These are phyloP conservation scores for Pythium apleroticum DNA, from an alignment of 352 stramenopile species.

Conservation along the genomic window DNA sequence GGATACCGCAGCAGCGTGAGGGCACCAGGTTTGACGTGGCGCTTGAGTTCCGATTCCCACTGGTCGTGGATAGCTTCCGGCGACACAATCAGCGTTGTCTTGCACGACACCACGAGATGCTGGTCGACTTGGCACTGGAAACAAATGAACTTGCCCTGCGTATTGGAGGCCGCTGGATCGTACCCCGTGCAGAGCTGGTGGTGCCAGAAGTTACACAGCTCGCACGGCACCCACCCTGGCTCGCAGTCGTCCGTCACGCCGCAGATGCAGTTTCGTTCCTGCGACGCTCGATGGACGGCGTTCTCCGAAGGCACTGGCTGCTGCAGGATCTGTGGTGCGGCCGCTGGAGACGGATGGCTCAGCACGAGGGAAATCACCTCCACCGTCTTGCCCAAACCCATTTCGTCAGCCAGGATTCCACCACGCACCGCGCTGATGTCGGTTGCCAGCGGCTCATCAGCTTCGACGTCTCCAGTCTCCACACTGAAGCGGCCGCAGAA, in stretches of 20 bases:
- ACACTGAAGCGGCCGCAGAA: constrained; percentile 7
- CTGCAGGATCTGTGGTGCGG: constrained; percentile 41
- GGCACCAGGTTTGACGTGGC: constrained; percentile 59
- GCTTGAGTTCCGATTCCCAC: constrained; percentile 87
- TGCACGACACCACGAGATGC: constrained; percentile 39
- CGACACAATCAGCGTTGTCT: constrained; percentile 93
- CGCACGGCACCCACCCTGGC: constrained; percentile 49
- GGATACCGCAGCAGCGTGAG: constrained; percentile 59
- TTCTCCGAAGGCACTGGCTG: constrained; percentile 27
- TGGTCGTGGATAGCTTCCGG: constrained; percentile 90
- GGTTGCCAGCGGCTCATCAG: constrained; percentile 1
- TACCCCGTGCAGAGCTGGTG: constrained; percentile 65
- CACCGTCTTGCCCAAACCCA: constrained; percentile 90
- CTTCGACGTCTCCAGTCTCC: not conserved
- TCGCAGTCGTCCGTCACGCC: constrained; percentile 37
- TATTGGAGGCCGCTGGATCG: not conserved
- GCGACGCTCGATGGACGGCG: constrained; percentile 11
- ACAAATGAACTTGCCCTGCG: constrained; percentile 45
- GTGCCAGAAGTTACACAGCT: constrained; percentile 56
- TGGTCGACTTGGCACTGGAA: constrained; percentile 59
- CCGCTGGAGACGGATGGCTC: constrained; percentile 33
- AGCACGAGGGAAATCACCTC: constrained; percentile 69
- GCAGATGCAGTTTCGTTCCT: constrained; percentile 49
- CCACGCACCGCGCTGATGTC: constrained; percentile 36
- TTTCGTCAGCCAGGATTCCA: constrained; percentile 92